A percentile compares a stretch with the other conserved stretches of the same genome.
phyloP scores from a whole-genome alignment of 2,329 filamentous ascomycete species.

The Aspergillus fumigatiaffinis region DNA sequence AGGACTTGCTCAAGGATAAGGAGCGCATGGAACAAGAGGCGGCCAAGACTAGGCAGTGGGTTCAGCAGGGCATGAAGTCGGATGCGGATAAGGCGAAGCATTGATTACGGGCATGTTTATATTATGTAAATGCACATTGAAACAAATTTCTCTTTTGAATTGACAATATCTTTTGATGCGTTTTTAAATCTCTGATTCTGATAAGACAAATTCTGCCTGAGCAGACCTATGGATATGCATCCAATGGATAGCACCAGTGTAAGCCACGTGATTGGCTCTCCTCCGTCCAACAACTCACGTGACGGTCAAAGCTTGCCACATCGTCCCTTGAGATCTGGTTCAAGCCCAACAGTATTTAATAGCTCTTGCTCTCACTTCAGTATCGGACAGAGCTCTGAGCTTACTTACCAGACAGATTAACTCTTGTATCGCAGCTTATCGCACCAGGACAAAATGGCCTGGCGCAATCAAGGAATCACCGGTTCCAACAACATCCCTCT shows the following conservation, averaged over 20 bases:
- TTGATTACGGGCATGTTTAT: not conserved
- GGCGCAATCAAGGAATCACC: slow-evolving; percentile 76
- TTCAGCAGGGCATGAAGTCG: slow-evolving; percentile 65
- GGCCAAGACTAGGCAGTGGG: slow-evolving; percentile 55
- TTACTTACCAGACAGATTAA: slow-evolving; percentile 5
- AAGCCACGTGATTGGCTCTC: not conserved
- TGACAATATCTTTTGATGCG: not conserved
- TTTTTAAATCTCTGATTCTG: not conserved
- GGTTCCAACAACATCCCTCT: slow-evolving; percentile 98
- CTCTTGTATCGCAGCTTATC: not conserved
- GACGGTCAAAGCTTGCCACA: slow-evolving; percentile 10
- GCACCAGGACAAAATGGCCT: slow-evolving; percentile 50
- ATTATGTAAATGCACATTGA: not conserved
- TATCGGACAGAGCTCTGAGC: slow-evolving; percentile 2
- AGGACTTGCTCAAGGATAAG: slow-evolving; percentile 56
- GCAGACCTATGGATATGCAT: not conserved
- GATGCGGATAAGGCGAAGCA: slow-evolving; percentile 51
- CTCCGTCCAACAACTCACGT: slow-evolving; percentile 3
- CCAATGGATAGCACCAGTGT: not conserved
- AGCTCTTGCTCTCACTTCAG: not conserved
- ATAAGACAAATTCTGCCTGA: not conserved
- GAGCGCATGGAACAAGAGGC: slow-evolving; percentile 57
- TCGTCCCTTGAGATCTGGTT: not conserved
- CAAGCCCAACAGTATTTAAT: not conserved
- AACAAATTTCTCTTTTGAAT: not conserved